Conservation (phyloP, 352 stramenopile genomes). For the Globisporangium irregulare region DNA sequence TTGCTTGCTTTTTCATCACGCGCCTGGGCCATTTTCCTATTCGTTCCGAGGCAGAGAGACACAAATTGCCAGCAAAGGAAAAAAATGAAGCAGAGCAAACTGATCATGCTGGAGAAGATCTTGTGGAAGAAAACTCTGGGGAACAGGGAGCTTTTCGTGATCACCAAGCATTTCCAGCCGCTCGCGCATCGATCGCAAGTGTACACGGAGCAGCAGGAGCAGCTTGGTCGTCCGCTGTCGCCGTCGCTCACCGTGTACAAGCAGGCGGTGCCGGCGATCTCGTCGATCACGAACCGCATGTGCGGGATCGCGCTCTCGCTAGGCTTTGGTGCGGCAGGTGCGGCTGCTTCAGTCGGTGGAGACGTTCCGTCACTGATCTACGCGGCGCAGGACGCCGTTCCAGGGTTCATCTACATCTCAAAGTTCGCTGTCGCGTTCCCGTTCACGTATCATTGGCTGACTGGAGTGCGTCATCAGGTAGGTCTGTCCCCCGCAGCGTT, state of each 20-base stretch:
- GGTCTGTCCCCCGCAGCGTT: neutral
- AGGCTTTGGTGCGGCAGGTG: constrained; percentile 48
- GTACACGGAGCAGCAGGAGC: constrained; percentile 78
- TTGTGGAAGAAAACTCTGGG: neutral
- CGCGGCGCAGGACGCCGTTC: constrained; percentile 34
- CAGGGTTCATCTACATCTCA: constrained; percentile 37
- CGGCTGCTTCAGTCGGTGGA: constrained; percentile 54
- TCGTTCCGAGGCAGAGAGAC: neutral
- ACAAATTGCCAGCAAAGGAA: neutral
- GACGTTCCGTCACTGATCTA: constrained; percentile 67
- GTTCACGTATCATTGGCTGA: constrained; percentile 90
- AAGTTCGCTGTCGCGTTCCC: constrained; percentile 91
- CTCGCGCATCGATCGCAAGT: neutral
- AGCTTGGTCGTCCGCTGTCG: constrained; percentile 81
- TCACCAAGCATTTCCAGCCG: neutral
- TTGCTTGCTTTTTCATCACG: neutral
- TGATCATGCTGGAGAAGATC: neutral
- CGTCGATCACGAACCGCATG: constrained; percentile 89
- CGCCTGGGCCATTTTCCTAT: neutral
- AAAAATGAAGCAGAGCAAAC: neutral
- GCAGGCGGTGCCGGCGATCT: constrained; percentile 87
- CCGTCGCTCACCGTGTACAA: constrained; percentile 92
- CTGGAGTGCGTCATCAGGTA: constrained; percentile 64
- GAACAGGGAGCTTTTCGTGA: neutral
- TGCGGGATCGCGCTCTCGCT: constrained; percentile 78